Base-by-base conservation (phyloP, 768 basidiomycete species). In the Tricholoma hemisulphureum region DNA sequence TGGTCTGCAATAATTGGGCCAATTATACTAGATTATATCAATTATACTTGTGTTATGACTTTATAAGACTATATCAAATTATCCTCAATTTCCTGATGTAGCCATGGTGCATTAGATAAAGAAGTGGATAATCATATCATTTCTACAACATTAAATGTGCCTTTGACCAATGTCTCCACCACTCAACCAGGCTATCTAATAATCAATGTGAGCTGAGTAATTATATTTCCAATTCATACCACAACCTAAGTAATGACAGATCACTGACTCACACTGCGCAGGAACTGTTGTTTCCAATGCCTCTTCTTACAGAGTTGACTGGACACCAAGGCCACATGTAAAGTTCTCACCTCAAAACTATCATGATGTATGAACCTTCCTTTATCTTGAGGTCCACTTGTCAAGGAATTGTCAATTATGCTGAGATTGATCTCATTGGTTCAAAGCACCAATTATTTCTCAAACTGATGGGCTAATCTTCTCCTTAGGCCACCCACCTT, bases 91-190 rank as follows among this genome's bases (percentile, higher is more conserved):
- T n/a, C n/a, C n/a, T n/a, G n/a, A n/a, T 56, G 20, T 64, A 98
- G 95, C 94, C 96, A 6, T 98, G 96, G 96, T 80, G 75, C 13
- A 69, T 98, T 46, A 84, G 81, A 57, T 98, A 95, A 71, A 8
- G 80, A 80, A 21, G 74, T 80, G 1, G 39, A 41, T 20, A 75
- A 76, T 24, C 69, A 70, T 37, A 59, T 79, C 10, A 66, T 75
- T 23, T 73, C 75, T 18, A 75, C 74, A 29, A 78, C 67, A 39
- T 70, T 87, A 43, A 76, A 70, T 23, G 83, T 81, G 43, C 82
- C 86, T 0, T 96, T 96, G 64, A 89, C 85, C 55, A 73, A 86
- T 51, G 78, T 96, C 18, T 75, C 75, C 46, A 89, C 94, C 14
- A 78, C 75, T 18, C 78, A 85, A 14, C 82, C 80, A 56, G 95